Percentiles rank a stretch among this genome's conserved stretches.
Conservation (phyloP, 495 filamentous ascomycete genomes). For the Pyrenopolyporus hunteri region DNA sequence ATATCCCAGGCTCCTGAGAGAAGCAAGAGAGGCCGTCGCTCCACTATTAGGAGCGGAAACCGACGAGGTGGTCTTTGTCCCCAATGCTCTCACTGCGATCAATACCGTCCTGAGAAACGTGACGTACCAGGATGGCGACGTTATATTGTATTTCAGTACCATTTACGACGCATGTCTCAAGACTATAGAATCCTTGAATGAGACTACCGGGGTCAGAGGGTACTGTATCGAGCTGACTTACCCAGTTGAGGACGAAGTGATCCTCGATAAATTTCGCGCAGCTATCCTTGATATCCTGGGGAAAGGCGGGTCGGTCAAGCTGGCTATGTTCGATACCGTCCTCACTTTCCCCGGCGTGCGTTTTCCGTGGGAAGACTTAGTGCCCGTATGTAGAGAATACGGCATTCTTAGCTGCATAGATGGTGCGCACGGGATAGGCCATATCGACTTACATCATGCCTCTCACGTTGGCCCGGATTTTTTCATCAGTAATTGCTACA, state of each 20-base stretch:
- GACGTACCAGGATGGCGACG: conserved; percentile 58
- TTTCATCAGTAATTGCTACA: conserved; percentile 78
- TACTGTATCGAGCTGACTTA: conserved; percentile 52
- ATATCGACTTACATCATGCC: conserved; percentile 68
- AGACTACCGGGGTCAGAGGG: conserved; percentile 51
- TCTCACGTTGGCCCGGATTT: conserved; percentile 69
- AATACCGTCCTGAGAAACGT: conserved; percentile 81
- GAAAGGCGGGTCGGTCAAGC: conserved; percentile 51
- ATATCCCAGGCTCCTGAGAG: conserved; percentile 60
- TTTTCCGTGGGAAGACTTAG: conserved; percentile 75
- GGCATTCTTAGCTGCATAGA: conserved; percentile 67
- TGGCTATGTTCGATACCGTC: conserved; percentile 80
- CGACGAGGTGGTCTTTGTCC: conserved; percentile 72
- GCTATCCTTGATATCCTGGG: conserved; percentile 50
- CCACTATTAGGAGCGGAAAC: conserved; percentile 63
- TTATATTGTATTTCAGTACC: conserved; percentile 72
- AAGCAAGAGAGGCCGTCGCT: conserved; percentile 66
- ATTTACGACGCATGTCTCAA: conserved; percentile 81
- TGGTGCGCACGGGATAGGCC: conserved; percentile 77
- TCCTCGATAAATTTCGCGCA: conserved; percentile 58
- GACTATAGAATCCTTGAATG: conserved; percentile 70
- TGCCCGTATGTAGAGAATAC: conserved; percentile 61
- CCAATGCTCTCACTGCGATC: conserved; percentile 81
- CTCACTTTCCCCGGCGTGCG: conserved; percentile 72
- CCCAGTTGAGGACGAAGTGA: conserved; percentile 64